Percentiles rank a stretch among this genome's conserved stretches.
Conservation (phyloP, 2,329 filamentous ascomycete genomes). For the Xenosphaeropsis pyriputrescens region DNA sequence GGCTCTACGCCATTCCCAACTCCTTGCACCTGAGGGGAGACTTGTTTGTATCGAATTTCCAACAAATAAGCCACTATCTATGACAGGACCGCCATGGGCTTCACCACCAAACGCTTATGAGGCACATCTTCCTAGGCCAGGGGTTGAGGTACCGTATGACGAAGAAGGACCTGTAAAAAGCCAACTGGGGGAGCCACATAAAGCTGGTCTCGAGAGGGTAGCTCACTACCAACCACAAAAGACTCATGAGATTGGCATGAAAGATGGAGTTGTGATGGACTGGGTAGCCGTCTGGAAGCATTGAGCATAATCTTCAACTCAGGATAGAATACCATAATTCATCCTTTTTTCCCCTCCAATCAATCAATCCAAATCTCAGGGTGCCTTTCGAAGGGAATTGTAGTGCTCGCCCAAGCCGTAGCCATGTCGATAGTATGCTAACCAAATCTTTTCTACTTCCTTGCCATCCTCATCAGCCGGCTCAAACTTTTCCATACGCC, state of each 20-base stretch:
- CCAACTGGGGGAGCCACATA: slow-evolving; percentile 26
- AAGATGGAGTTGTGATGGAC: slow-evolving; percentile 31
- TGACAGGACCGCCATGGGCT: slow-evolving; percentile 60
- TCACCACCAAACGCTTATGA: slow-evolving; percentile 55
- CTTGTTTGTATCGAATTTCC: slow-evolving; percentile 66
- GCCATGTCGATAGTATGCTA: slow-evolving; percentile 89
- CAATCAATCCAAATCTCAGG: neutral
- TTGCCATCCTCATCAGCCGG: slow-evolving; percentile 27
- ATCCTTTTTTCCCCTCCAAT: no score
- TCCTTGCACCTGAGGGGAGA: slow-evolving; percentile 33
- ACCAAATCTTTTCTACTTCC: slow-evolving; percentile 49
- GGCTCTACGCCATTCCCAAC: slow-evolving; percentile 33
- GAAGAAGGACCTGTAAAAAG: slow-evolving; percentile 32
- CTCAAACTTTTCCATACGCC: slow-evolving; percentile 62
- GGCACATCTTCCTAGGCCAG: slow-evolving; percentile 56
- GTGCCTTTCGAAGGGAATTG: slow-evolving; percentile 56
- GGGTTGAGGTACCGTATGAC: slow-evolving; percentile 49
- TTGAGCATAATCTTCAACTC: neutral
- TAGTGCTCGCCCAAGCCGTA: slow-evolving; percentile 96
- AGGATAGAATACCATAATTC: no score
- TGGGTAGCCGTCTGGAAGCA: slow-evolving; percentile 38
- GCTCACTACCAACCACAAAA: slow-evolving; percentile 32
- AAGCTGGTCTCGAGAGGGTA: slow-evolving; percentile 24
- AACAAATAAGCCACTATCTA: slow-evolving; percentile 48
- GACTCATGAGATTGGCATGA: slow-evolving; percentile 31